Evolutionary conservation across 106 monocot species (phyloP).

Genomic region (Dendrobium nobile): DNA sequence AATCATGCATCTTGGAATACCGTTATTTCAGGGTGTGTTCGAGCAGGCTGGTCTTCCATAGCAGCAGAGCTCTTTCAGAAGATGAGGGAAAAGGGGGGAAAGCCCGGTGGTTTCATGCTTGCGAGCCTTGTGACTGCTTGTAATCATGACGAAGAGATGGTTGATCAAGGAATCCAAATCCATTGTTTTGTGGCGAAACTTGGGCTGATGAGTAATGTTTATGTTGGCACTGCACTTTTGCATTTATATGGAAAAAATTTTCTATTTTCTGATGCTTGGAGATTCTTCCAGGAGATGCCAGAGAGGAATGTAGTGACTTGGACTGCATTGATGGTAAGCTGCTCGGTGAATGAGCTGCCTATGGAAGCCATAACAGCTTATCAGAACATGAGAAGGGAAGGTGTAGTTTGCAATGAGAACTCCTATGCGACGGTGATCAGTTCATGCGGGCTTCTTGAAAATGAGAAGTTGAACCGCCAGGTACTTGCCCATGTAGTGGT

Average conservation of each 20-base stretch:
- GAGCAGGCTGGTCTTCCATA: slow-evolving; percentile 19
- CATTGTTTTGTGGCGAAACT: slow-evolving; percentile 48
- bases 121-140: slow-evolving; percentile 53
- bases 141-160: slow-evolving; percentile 17
- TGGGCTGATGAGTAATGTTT: slow-evolving; percentile 54
- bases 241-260: slow-evolving; percentile 62
- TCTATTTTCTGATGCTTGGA: slow-evolving; percentile 28
- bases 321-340: slow-evolving; percentile 76
- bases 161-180: slow-evolving; percentile 29
- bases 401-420: slow-evolving; percentile 60
- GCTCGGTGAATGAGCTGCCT: slow-evolving; percentile 35
- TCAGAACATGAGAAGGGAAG: slow-evolving; percentile 50
- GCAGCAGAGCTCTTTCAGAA: slow-evolving; percentile 28
- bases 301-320: slow-evolving; percentile 85
- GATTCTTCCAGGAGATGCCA: slow-evolving; percentile 53
- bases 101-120: slow-evolving; percentile 49
- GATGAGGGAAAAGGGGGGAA: slow-evolving; percentile 33
- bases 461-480: slow-evolving; percentile 44
- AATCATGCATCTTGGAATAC: slow-evolving; percentile 73
- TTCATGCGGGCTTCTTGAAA: slow-evolving; percentile 44
- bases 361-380: slow-evolving; percentile 52
- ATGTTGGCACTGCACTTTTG: slow-evolving; percentile 65
- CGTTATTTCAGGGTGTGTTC: slow-evolving; percentile 52
- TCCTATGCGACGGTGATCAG: slow-evolving; percentile 60
- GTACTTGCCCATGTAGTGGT: slow-evolving; percentile 57